Evolutionary conservation across 73 alveolate genomes (phyloP), one percentile per base, ranked within the genome.

Genomic region (Paramecium primaurelia): DNA sequence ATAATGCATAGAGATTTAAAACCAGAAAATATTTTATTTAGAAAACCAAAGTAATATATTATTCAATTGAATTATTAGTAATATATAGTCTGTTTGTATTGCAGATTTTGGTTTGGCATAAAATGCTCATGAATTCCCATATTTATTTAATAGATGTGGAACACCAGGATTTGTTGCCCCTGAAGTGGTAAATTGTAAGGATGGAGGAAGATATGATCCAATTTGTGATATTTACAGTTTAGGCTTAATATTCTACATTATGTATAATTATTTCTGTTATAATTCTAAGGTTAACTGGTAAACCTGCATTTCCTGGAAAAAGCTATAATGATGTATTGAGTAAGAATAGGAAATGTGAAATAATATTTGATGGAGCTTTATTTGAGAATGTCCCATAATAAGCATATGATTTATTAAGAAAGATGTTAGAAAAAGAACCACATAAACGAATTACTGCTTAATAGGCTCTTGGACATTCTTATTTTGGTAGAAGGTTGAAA

Each of bases 1-100:
- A 96, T 97, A n/a, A 96, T 98, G 64, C 99, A 98, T 85, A 93
- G 99, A 93, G 99, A 98, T 93, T 93, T 98, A 16, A 98, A 98
- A 93, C 97, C 98, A 37, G 99, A 98, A 77, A 98, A 98, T 93
- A 96, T 98, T 38, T 95, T 98, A 68, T 95, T 97, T 58, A 86
- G 92, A 71, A 68, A 86, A 25, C 68, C 85, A 16, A 69, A 47
- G 69, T 75, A 93, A n/a, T 71, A 1, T 47, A 42, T 49, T 64
- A 47, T 8, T 42, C 51, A 18, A 71, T n/a, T 45, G 0, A 54
- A 5, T 18, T 7, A 16, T 12, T 80, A 80, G 91, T 8, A 94
- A 93, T 88, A 83, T 95, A 38, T 91, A 95, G 32, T 32, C 77
- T n/a, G 91, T 88, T 51, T 69, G 87, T 42, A 80, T 92, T 20